Evolutionary conservation across 345 rosid species (phyloP), one percentile per base, ranked within the genome.

Genomic region (Linum lewisii): DNA sequence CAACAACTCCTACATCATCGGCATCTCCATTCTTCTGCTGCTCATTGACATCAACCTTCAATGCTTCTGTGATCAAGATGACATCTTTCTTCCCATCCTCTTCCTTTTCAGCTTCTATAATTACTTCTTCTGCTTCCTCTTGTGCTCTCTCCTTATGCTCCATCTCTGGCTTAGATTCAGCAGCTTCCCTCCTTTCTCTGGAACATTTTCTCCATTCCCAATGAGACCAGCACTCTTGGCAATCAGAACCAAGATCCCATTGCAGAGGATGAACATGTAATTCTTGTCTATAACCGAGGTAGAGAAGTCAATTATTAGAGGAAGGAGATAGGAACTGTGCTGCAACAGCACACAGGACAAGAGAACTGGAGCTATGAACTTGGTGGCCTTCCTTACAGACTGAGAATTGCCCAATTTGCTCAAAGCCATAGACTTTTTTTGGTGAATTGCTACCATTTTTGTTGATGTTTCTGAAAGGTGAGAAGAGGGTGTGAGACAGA

Each of bases 221-320:
- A 61, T 60, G 53, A 75, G 56, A 50, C 83, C 79, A 3, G 86
- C 77, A 66, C 58, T 79, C 62, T 69, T 76, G 37, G 71, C 26
- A 6, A 86, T 54, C 19, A 86, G 25, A 51, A 75, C 80, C 6
- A 90, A 73, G 22, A 90, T 84, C 11, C 88, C 95, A 66, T 84
- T 90, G 72, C 83, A 80, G 11, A 86, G 71, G 37, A 86, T 73
- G 75, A 89, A 89, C 77, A 83, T 75, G 75, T 69, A 78, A 60
- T 63, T 82, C 84, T 82, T 84, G 73, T 72, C 76, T 24, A 78
- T 65, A 57, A 7, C 66, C 32, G 45, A 32, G 65, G 66, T 57
- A 38, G 71, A 59, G 63, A 58, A 47, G 42, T 76, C 62, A 18
- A 62, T 18, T 2, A 24, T 21, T 52, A 59, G 36, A 22, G 67